Percentiles rank a stretch among this genome's conserved stretches.
These are phyloP conservation scores for Anastatica hierochuntica DNA, from an alignment of 345 rosid genomes.

Conservation along the genomic window DNA sequence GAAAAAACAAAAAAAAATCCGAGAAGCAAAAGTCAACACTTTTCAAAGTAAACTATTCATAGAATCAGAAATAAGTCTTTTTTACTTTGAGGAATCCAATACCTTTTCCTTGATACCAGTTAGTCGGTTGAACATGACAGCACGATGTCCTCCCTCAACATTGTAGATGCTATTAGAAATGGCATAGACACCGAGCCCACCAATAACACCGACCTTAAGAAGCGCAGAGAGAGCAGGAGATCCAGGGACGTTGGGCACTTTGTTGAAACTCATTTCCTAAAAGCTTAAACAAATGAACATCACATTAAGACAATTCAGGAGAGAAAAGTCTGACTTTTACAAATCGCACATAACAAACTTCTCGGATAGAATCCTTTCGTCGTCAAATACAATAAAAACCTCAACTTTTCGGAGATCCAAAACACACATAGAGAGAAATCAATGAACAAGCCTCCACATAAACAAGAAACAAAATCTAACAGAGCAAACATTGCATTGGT, in stretches of 20 bases:
- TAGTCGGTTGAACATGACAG: slow-evolving; percentile 32
- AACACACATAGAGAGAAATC: too few species aligned
- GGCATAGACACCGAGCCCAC: slow-evolving; percentile 29
- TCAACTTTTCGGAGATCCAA: too few species aligned
- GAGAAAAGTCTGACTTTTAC: too few species aligned
- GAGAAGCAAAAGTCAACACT: background rate
- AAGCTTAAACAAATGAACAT: background rate
- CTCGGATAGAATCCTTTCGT: too few species aligned
- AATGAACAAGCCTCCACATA: background rate
- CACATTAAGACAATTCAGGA: too few species aligned
- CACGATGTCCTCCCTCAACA: slow-evolving; percentile 33
- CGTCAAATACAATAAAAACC: too few species aligned
- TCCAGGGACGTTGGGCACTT: slow-evolving; percentile 27
- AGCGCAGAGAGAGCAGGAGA: slow-evolving; percentile 30
- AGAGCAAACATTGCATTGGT: background rate
- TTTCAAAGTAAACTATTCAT: background rate
- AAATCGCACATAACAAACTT: too few species aligned
- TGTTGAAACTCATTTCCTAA: slow-evolving; percentile 27
- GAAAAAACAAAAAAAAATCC: slow-evolving; percentile 11
- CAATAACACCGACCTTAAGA: slow-evolving; percentile 25
- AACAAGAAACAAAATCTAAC: background rate
- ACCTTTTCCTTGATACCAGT: slow-evolving; percentile 36
- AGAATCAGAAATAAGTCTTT: background rate
- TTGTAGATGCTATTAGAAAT: slow-evolving; percentile 26
- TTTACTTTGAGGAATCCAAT: slow-evolving; percentile 2